Percentiles rank a stretch among this genome's conserved stretches.
These are phyloP conservation scores for Ormosia emarginata DNA, from an alignment of 306 rosid species.

Conservation along the genomic window DNA sequence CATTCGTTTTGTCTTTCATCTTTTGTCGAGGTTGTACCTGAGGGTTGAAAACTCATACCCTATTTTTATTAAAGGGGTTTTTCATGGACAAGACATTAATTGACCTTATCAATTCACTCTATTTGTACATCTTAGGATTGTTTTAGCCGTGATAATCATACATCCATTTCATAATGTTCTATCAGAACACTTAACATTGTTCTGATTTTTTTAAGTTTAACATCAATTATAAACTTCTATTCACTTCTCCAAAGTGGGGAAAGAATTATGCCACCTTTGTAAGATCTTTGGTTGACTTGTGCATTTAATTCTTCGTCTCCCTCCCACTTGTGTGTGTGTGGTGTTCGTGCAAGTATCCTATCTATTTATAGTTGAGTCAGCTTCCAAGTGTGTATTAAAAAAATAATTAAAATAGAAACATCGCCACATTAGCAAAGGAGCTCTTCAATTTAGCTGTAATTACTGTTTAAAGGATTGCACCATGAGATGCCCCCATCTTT, in stretches of 20 bases:
- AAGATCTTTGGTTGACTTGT: constrained; percentile 10
- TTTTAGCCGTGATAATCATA: constrained; percentile 62
- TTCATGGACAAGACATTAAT: constrained; percentile 42
- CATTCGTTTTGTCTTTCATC: constrained; percentile 36
- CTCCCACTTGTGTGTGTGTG: not conserved
- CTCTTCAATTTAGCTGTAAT: constrained; percentile 6
- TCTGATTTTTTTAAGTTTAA: not conserved
- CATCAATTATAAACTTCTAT: constrained; percentile 40
- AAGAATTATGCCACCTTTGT: constrained; percentile 19
- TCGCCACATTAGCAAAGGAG: not conserved
- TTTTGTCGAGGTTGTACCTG: constrained; percentile 29
- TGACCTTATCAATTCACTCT: constrained; percentile 45
- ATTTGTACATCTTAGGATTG: constrained; percentile 80
- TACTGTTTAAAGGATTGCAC: constrained; percentile 14
- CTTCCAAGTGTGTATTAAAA: not conserved
- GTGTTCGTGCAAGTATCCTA: not conserved
- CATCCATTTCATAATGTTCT: constrained; percentile 43
- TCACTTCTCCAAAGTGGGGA: constrained; percentile 33
- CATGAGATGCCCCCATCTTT: constrained; percentile 10
- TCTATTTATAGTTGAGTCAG: not conserved
- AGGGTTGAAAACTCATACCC: constrained; percentile 47
- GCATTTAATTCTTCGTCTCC: not conserved
- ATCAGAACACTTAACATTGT: not conserved
- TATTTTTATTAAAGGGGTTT: constrained; percentile 54
- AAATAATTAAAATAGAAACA: not conserved